A percentile compares a stretch with the other conserved stretches of the same genome.
phyloP scores from a whole-genome alignment of 177 flowering plant species.

The Vitis hybrid region DNA sequence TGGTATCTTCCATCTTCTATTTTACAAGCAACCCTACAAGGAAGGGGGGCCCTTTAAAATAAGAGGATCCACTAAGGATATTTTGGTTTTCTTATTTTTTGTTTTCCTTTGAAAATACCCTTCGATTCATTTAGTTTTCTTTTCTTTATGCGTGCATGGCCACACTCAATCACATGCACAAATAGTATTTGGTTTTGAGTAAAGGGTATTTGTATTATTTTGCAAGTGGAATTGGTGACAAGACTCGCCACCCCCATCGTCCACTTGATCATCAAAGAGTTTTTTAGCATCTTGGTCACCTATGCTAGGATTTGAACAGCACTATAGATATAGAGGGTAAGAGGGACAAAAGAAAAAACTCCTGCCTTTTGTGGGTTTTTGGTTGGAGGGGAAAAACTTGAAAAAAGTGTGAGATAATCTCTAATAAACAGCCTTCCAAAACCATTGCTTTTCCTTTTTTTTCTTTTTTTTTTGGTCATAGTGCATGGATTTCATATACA shows the following conservation, averaged over 20 bases:
- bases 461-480: too few species aligned
- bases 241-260: background rate
- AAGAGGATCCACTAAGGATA: conserved; percentile 21
- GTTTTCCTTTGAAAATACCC: conserved; percentile 9
- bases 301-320: too few species aligned
- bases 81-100: conserved; percentile 17
- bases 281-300: conserved; percentile 2
- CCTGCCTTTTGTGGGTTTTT: too few species aligned
- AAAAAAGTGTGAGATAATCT: too few species aligned
- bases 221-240: background rate
- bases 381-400: too few species aligned
- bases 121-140: conserved; percentile 16
- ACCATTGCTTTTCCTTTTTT: too few species aligned
- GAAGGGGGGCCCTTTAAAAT: conserved; percentile 1
- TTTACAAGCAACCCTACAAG: background rate
- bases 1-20: conserved; percentile 17
- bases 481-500: too few species aligned
- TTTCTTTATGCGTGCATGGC: conserved; percentile 1
- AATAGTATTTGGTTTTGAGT: background rate
- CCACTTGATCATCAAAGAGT: conserved; percentile 9
- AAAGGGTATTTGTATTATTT: background rate
- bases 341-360: too few species aligned
- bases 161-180: background rate
- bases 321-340: too few species aligned
- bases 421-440: too few species aligned